Percentiles rank a stretch among this genome's conserved stretches.
These are phyloP conservation scores for Penicillium sp. DNA, from an alignment of 2,329 filamentous ascomycete genomes.

Conservation along the genomic window DNA sequence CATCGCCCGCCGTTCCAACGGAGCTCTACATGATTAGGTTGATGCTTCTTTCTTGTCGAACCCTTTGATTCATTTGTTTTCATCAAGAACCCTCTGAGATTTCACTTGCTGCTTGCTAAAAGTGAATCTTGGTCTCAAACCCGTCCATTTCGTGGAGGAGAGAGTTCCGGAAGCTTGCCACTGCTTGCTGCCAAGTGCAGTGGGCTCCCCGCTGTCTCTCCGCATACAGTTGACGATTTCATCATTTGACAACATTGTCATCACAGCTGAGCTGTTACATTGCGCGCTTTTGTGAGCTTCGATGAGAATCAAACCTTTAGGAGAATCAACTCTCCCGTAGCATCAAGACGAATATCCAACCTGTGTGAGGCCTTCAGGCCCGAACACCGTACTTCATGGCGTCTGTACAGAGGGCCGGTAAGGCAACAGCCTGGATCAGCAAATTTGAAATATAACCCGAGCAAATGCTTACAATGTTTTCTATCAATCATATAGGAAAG, in stretches of 20 bases:
- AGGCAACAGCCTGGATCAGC: constrained; percentile 12
- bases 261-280: not conserved
- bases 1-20: constrained; percentile 9
- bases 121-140: not conserved
- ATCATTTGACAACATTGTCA: constrained; percentile 10
- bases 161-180: constrained; percentile 20
- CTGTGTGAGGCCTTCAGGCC: not conserved
- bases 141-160: not conserved
- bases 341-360: not conserved
- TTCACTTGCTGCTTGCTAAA: not conserved
- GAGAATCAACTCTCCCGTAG: not conserved
- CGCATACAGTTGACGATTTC: constrained; percentile 16
- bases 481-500: constrained; percentile 44
- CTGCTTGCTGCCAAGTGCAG: constrained; percentile 23
- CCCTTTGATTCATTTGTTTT: not conserved
- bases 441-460: not conserved
- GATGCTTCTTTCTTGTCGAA: not conserved
- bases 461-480: constrained; percentile 5
- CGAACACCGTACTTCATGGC: constrained; percentile 30
- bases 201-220: constrained; percentile 31
- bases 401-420: constrained; percentile 36
- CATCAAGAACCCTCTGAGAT: not conserved
- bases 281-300: constrained; percentile 3
- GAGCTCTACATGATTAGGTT: constrained; percentile 6
- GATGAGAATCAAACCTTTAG: not conserved